Evolutionary conservation across 306 rosid species (phyloP).

Genomic region (Cucurbita ficifolia): DNA sequence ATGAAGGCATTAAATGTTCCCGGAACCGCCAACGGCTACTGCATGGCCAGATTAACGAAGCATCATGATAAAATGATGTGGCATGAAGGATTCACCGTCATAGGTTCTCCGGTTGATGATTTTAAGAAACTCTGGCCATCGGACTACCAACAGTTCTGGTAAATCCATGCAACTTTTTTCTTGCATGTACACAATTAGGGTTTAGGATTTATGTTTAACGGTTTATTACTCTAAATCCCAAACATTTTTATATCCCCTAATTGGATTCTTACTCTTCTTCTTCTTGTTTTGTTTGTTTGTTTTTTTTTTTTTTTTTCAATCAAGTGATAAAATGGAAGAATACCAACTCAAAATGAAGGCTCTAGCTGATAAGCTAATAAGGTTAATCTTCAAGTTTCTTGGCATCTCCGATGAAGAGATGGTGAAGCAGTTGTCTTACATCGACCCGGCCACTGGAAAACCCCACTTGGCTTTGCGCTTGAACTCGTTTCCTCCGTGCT

Average conservation of each 20-base stretch:
- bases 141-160: conserved; percentile 28
- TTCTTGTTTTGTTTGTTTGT: no score
- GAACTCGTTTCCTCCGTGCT: conserved; percentile 43
- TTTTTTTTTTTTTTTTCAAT: background rate
- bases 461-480: background rate
- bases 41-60: conserved; percentile 17
- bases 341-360: conserved; percentile 25
- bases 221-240: no score
- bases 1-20: conserved; percentile 18
- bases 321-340: conserved; percentile 22
- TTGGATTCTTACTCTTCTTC: background rate
- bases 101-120: conserved; percentile 25
- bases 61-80: conserved; percentile 23
- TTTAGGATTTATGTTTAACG: no score
- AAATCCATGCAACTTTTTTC: conserved; percentile 1
- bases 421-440: background rate
- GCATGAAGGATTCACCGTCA: conserved; percentile 33
- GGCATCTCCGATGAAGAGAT: conserved; percentile 15
- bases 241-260: background rate
- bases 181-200: background rate
- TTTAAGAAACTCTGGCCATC: conserved; percentile 38
- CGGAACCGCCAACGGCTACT: conserved; percentile 23
- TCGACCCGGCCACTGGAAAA: background rate
- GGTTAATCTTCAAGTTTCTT: conserved; percentile 20
- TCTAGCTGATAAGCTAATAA: conserved; percentile 9